Base-by-base conservation (phyloP, 73 alveolate species). In the Breviolum minutum region DNA sequence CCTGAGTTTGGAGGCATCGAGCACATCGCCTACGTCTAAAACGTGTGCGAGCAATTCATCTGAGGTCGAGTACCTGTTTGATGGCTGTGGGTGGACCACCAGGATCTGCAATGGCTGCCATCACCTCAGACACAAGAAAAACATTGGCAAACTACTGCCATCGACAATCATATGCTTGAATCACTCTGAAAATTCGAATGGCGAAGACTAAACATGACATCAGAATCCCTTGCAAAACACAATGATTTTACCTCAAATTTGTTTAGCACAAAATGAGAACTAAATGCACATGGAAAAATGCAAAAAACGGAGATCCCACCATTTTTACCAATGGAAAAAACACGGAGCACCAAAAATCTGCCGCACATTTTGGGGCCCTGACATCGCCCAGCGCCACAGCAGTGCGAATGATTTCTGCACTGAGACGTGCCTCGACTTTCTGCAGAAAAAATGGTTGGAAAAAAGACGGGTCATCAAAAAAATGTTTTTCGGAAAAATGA, bases 351-450 rank as follows among this genome's bases (percentile, higher is more conserved):
- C 24, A 66, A 17, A 17, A 66, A 17, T 17, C 74, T 17, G 11
- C 24, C 74, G 74, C 74, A 66, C 74, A 13, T 8, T 22, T 29
- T 63, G 76, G 62, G 54, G 70, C 76, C 96, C 96, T 62, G 24
- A 64, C 97, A 40, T 91, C 97, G 29, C 97, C 97, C 62, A 91
- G 32, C 17, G 97, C 88, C 79, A 91, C 97, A 20, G 97, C 97
- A 9, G 97, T 91, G 69, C 69, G 89, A n/a, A 73, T 71, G 68
- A 91, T 91, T 76, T 91, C 97, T n/a, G 87, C 73, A 11, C 87
- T 68, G 12, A 91, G 97, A n/a, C 97, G 97, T 30, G 97, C 97
- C 97, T 90, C 63, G 77, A 22, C n/a, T n/a, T n/a, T n/a, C n/a
- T n/a, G n/a, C n/a, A n/a, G n/a, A n/a, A n/a, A n/a, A n/a, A n/a